Evolutionary conservation across 2,329 filamentous ascomycete genomes (phyloP), one percentile per base, ranked within the genome.

Genomic region (Claviceps sp.): DNA sequence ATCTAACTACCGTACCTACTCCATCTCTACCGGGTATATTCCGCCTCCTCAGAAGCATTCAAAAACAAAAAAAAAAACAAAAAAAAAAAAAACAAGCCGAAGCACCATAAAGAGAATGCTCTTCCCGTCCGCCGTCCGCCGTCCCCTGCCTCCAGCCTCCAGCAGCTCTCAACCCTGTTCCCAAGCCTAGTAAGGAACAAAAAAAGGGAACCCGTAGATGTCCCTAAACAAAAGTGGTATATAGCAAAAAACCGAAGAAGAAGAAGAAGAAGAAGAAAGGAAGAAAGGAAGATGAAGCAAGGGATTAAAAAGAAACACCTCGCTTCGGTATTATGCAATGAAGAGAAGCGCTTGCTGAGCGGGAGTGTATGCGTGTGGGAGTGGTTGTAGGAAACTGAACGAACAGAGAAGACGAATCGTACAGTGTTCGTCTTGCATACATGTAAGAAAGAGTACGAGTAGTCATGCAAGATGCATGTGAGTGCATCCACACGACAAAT

Each of bases 11-110:
- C 29, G 29, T 34, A 34, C 29, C 29, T 20, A 43, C 23, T 17
- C 44, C 26, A 13, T 37, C 49, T 50, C n/a, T 39, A 45, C 49
- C 17, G 49, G 49, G 49, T 50, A 45, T 50, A 50, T 50, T 38
- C 48, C 39, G 22, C 17, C 45, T n/a, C 49, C 4, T 50, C 9
- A 36, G 29, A 4, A 17, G 3, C 29, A 22, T n/a, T 20, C 20
- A 20, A 2, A 20, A 20, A 20, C 20, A 20, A 20, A 20, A 2
- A 20, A 20, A 20, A 1, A 20, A 20, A n/a, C n/a, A 1, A 16
- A 39, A 22, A 22, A 0, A 43, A 16, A 23, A 23, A 43, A 20
- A 43, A 16, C 5, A 44, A 26, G 42, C 13, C 14, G 20, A 44
- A 44, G 9, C 22, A 44, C 14, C 22, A 44, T 14, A 26, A 9